These are phyloP conservation scores for Wickerhamiella azymoides DNA, from an alignment of 805 yeast genomes.

Conservation along the genomic window DNA sequence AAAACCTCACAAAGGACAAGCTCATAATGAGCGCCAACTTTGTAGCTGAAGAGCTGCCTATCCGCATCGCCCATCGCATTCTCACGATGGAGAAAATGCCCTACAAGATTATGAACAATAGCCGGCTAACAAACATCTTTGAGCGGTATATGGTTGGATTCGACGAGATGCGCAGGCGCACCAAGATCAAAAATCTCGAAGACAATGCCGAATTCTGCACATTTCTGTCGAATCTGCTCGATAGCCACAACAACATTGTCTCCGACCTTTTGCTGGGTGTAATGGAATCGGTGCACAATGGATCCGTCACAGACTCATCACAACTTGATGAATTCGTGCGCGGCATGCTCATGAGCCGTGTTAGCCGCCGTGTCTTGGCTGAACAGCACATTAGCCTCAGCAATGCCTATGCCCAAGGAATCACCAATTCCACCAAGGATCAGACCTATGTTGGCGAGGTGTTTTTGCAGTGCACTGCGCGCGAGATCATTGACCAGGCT, in stretches of 20 bases:
- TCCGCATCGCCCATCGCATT: conserved; percentile 68
- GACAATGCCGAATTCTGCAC: conserved; percentile 66
- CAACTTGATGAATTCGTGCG: conserved; percentile 64
- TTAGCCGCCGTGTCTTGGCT: conserved; percentile 76
- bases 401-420: conserved; percentile 40
- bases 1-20: conserved; percentile 59
- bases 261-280: conserved; percentile 93
- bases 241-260: conserved; percentile 64
- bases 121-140: conserved; percentile 75
- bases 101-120: conserved; percentile 70
- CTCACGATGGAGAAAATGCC: conserved; percentile 71
- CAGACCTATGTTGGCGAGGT: conserved; percentile 51
- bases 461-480: conserved; percentile 63
- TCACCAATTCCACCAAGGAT: conserved; percentile 29
- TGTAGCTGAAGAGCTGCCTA: conserved; percentile 72
- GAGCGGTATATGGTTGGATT: conserved; percentile 81
- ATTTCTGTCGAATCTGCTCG: conserved; percentile 45
- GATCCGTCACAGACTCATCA: conserved; percentile 44
- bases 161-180: conserved; percentile 66
- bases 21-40: conserved; percentile 75
- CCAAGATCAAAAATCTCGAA: conserved; percentile 49
- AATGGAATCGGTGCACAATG: conserved; percentile 36
- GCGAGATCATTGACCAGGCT: conserved; percentile 43
- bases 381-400: conserved; percentile 83
- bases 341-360: conserved; percentile 67